phyloP scores from a whole-genome alignment of 2,329 filamentous ascomycete genomes.

The Hyphodiscus sp. region DNA sequence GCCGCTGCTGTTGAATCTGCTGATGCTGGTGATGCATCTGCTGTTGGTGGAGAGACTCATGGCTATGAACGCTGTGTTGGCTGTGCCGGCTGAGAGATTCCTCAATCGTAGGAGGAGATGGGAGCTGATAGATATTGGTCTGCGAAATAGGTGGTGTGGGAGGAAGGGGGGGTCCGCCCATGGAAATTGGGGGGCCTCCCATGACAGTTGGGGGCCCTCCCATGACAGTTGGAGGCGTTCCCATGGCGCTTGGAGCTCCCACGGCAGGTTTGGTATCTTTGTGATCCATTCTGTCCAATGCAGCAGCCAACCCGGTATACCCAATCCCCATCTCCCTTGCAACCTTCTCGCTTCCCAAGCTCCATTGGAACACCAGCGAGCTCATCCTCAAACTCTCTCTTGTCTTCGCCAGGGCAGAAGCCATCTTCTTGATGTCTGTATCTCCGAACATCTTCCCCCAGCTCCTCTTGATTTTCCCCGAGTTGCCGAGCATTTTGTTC shows the following conservation, averaged over 20 bases:
- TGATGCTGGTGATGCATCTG: conserved; percentile 9
- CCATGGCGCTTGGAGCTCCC: no score
- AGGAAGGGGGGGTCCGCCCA: no score
- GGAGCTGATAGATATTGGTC: not conserved
- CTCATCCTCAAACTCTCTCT: conserved; percentile 58
- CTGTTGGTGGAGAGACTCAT: conserved; percentile 1
- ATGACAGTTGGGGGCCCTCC: no score
- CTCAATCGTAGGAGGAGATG: not conserved
- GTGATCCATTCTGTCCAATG: conserved; percentile 45
- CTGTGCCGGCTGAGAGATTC: not conserved
- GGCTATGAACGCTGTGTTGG: not conserved
- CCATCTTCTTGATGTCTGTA: conserved; percentile 55
- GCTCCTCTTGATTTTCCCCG: conserved; percentile 37
- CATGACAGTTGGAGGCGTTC: no score
- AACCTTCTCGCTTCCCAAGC: conserved; percentile 49
- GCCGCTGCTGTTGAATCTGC: no score
- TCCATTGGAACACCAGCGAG: conserved; percentile 59
- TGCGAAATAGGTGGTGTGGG: no score
- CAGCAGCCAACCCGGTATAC: conserved; percentile 60
- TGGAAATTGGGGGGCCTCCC: no score
- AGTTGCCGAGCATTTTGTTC: conserved; percentile 40
- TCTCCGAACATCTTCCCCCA: conserved; percentile 59
- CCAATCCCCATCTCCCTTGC: conserved; percentile 58
- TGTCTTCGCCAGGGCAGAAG: conserved; percentile 48
- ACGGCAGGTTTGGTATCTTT: conserved; percentile 5